Evolutionary conservation across 352 stramenopile genomes (phyloP).

Genomic region (Peronosclerospora sorghi): DNA sequence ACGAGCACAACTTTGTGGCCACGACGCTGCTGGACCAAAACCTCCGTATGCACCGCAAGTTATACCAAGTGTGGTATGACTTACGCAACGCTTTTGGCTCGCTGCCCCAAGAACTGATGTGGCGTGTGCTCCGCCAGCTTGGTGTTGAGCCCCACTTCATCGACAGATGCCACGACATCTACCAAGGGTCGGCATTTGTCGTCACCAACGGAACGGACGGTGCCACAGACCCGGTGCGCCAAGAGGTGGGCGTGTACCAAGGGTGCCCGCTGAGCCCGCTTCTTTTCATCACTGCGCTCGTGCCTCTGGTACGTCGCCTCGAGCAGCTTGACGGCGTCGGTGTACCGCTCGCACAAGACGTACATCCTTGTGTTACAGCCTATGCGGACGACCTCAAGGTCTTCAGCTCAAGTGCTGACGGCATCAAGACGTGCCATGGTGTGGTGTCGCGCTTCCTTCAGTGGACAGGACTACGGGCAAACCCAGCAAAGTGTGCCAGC

Average conservation of each 20-base stretch:
- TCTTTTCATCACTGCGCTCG: constrained; percentile 12
- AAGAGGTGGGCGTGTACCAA: constrained; percentile 13
- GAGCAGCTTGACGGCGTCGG: constrained; percentile 1
- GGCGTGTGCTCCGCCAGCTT: neutral
- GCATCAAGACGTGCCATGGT: constrained; percentile 1
- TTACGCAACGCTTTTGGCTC: constrained; percentile 13
- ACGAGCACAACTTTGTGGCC: constrained; percentile 15
- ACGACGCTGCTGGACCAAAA: neutral
- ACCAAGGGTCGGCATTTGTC: constrained; percentile 3
- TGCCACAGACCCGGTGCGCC: constrained; percentile 8
- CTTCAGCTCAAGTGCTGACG: neutral
- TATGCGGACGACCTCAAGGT: constrained; percentile 7
- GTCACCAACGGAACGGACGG: constrained; percentile 12
- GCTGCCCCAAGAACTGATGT: constrained; percentile 8
- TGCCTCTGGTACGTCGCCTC: constrained; percentile 4
- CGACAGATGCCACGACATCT: constrained; percentile 1
- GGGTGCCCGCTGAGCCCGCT: constrained; percentile 14
- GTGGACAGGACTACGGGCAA: neutral
- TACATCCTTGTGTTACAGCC: neutral
- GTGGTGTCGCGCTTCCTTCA: constrained; percentile 2
- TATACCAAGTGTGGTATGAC: constrained; percentile 19
- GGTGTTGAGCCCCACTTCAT: constrained; percentile 9
- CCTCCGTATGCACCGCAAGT: neutral
- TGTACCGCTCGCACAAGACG: neutral
- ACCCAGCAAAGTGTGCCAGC: constrained; percentile 7